Percentiles rank a stretch among this genome's conserved stretches.
Evolutionary conservation across 2,329 filamentous ascomycete genomes (phyloP).

Genomic region (Penicillium sp.): DNA sequence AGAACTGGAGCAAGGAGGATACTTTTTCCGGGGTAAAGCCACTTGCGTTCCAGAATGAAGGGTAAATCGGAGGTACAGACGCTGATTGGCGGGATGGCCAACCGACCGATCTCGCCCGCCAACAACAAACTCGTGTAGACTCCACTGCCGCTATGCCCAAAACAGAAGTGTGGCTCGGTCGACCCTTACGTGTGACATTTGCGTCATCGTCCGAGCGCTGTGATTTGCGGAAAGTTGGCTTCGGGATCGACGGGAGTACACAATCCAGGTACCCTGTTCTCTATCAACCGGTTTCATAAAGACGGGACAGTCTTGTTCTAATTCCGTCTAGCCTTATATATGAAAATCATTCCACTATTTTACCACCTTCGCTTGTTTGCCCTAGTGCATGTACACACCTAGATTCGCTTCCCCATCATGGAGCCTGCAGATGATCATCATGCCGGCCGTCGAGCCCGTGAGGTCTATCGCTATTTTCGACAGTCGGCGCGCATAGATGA

Average conservation of each 20-base stretch:
- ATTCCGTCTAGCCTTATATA: neutral
- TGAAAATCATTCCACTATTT: neutral
- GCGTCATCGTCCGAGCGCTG: neutral
- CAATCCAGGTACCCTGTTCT: too few species aligned
- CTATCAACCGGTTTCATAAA: neutral
- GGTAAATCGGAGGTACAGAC: too few species aligned
- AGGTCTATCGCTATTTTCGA: slow-evolving; percentile 41
- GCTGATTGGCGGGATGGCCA: too few species aligned
- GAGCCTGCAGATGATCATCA: slow-evolving; percentile 20
- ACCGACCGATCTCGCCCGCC: neutral
- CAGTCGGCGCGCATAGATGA: slow-evolving; percentile 13
- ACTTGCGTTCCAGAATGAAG: too few species aligned
- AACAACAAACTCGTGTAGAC: neutral
- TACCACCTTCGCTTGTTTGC: neutral
- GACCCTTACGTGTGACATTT: neutral
- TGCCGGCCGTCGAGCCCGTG: slow-evolving; percentile 34
- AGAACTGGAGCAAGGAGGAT: too few species aligned
- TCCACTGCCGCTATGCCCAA: neutral
- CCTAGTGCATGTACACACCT: too few species aligned
- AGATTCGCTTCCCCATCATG: neutral
- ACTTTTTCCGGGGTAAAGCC: too few species aligned
- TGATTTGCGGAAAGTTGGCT: neutral
- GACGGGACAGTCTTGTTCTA: neutral
- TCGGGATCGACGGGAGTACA: neutral
- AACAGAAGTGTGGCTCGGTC: neutral